Percentiles rank a stretch among this genome's conserved stretches.
phyloP scores from a whole-genome alignment of 345 rosid genomes.

The Corchorus capsularis region DNA sequence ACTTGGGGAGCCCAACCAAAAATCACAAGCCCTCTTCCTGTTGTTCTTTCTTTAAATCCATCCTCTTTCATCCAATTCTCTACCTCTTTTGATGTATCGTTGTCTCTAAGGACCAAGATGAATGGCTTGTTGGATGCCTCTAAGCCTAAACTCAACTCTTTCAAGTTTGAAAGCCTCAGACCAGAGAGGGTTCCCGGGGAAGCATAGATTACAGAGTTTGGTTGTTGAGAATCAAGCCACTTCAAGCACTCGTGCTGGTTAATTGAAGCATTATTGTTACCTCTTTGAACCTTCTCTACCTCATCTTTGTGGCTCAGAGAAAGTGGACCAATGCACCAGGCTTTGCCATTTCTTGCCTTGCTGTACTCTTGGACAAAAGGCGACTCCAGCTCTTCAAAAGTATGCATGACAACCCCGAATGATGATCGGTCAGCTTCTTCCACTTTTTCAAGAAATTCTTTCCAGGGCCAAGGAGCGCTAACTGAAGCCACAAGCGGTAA shows the following conservation, averaged over 20 bases:
- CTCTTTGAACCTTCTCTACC: conserved; percentile 42
- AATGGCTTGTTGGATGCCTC: conserved; percentile 45
- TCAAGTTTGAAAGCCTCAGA: conserved; percentile 33
- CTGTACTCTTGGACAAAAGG: conserved; percentile 27
- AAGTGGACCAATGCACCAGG: conserved; percentile 54
- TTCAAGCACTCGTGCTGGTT: conserved; percentile 24
- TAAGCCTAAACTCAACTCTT: conserved; percentile 48
- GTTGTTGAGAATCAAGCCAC: conserved; percentile 45
- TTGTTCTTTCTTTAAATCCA: conserved; percentile 40
- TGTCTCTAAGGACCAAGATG: conserved; percentile 31
- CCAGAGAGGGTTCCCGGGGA: conserved; percentile 48
- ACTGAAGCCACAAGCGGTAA: conserved; percentile 24
- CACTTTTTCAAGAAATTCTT: neutral
- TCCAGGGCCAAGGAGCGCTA: neutral
- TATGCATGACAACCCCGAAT: conserved; percentile 37
- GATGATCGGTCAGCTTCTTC: conserved; percentile 17
- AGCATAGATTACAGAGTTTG: conserved; percentile 43
- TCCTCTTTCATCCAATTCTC: conserved; percentile 26
- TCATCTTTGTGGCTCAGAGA: conserved; percentile 35
- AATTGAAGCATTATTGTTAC: conserved; percentile 27
- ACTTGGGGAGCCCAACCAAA: conserved; percentile 67
- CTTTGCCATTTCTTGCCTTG: conserved; percentile 28
- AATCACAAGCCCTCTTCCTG: conserved; percentile 50
- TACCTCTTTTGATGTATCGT: neutral
- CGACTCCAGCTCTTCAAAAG: conserved; percentile 46